Percentiles rank a stretch among this genome's conserved stretches.
phyloP scores from a whole-genome alignment of 192 early-diverging fungal genomes.

The Diversispora eburnea region DNA sequence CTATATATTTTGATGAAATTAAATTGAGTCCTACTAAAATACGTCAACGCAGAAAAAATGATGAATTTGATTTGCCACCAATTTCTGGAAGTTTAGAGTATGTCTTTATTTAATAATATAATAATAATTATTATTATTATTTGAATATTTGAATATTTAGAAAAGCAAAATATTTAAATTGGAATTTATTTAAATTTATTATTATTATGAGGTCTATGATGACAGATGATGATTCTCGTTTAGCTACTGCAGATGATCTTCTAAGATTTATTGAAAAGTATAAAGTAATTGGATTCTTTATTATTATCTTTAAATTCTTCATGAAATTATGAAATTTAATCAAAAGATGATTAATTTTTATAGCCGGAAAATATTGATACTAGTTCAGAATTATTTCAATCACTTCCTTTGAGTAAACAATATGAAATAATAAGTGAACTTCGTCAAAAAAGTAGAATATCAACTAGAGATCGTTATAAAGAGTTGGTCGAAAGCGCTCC shows the following conservation, averaged over 20 bases:
- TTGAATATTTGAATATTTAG: not conserved
- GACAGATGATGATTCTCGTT: conserved; percentile 43
- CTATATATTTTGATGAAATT: conserved; percentile 6
- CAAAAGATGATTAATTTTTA: not conserved
- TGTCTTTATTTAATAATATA: not conserved
- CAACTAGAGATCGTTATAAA: conserved; percentile 67
- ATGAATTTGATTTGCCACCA: conserved; percentile 59
- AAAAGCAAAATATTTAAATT: not conserved
- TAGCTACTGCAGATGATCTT: conserved; percentile 58
- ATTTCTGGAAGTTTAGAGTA: conserved; percentile 37
- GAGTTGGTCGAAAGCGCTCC: conserved; percentile 63
- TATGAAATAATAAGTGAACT: conserved; percentile 92
- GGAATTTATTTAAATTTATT: conserved; percentile 13
- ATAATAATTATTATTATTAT: too few species aligned
- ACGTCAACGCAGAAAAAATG: conserved; percentile 34
- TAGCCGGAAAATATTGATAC: conserved; percentile 58
- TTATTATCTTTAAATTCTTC: not conserved
- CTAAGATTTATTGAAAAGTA: conserved; percentile 44
- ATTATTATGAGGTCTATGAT: conserved; percentile 22
- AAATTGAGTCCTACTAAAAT: conserved; percentile 1
- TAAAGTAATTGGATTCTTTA: conserved; percentile 21
- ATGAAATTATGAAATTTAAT: too few species aligned
- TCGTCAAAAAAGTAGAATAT: conserved; percentile 74
- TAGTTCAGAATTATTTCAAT: conserved; percentile 73
- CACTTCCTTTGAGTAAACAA: conserved; percentile 78